Percentiles rank a stretch among this genome's conserved stretches.
phyloP scores from a whole-genome alignment of 2,329 filamentous ascomycete species.

The Aspergillus oerlinghausenensis region DNA sequence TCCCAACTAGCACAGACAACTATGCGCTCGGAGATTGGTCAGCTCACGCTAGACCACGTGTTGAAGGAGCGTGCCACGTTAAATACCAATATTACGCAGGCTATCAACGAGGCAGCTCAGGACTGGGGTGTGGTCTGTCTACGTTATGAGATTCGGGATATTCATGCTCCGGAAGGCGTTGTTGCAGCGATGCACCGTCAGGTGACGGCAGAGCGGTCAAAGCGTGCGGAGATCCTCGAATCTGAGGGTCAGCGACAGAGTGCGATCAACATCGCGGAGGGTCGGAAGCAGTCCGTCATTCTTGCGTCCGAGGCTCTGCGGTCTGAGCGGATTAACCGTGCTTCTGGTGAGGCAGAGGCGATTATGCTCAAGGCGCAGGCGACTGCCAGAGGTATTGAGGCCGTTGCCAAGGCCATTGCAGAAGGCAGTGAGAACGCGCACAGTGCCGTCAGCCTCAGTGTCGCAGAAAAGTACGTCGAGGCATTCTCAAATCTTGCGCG shows the following conservation, averaged over 20 bases:
- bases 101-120: slow-evolving; percentile 95
- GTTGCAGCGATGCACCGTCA: slow-evolving; percentile 98
- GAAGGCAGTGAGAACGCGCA: slow-evolving; percentile 71
- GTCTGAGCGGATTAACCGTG: slow-evolving; percentile 88
- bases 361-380: slow-evolving; percentile 81
- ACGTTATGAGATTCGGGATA: slow-evolving; percentile 96
- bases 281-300: slow-evolving; percentile 94
- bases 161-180: slow-evolving; percentile 88
- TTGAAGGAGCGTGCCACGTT: slow-evolving; percentile 93
- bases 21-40: slow-evolving; percentile 97
- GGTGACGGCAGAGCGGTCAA: slow-evolving; percentile 93
- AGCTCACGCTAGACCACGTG: slow-evolving; percentile 93
- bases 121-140: slow-evolving; percentile 96
- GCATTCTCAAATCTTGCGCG: slow-evolving; percentile 89
- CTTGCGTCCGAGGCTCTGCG: slow-evolving; percentile 87
- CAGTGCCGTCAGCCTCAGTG: slow-evolving; percentile 75
- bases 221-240: slow-evolving; percentile 95
- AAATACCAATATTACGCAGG: slow-evolving; percentile 97
- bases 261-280: slow-evolving; percentile 98
- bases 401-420: slow-evolving; percentile 71
- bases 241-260: slow-evolving; percentile 95
- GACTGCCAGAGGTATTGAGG: slow-evolving; percentile 82
- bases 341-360: slow-evolving; percentile 88
- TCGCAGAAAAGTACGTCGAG: slow-evolving; percentile 97
- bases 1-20: slow-evolving; percentile 96